Evolutionary conservation across 2,329 filamentous ascomycete genomes (phyloP).

Genomic region (Penicillium sp.): DNA sequence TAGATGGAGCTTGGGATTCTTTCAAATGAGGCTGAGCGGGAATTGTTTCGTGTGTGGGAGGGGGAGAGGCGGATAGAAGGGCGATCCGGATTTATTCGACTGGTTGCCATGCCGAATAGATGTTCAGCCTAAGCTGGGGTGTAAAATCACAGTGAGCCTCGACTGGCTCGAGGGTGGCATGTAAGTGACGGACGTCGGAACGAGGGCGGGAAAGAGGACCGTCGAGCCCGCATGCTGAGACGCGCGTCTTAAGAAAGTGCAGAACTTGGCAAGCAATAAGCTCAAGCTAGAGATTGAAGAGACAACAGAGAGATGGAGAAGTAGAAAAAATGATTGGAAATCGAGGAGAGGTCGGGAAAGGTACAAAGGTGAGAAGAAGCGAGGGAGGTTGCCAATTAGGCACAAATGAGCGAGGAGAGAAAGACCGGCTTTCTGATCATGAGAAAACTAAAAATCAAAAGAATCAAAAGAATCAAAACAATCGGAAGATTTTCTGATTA

Average conservation of each 20-base stretch:
- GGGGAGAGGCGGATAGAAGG: slow-evolving; percentile 30
- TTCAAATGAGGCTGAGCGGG: slow-evolving; percentile 39
- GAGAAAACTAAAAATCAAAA: background rate
- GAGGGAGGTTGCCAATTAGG: slow-evolving; percentile 1
- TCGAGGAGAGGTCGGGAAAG: background rate
- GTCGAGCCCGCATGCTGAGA: slow-evolving; percentile 39
- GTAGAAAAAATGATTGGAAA: background rate
- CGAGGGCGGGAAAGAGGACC: slow-evolving; percentile 27
- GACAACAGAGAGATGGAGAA: background rate
- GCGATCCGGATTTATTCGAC: slow-evolving; percentile 30
- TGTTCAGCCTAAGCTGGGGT: slow-evolving; percentile 13
- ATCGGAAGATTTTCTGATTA: slow-evolving; percentile 11
- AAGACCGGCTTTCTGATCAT: slow-evolving; percentile 12
- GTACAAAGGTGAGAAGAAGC: background rate
- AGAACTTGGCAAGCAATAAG: slow-evolving; percentile 4
- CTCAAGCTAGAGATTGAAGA: background rate
- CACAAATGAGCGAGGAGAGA: slow-evolving; percentile 7
- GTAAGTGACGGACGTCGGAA: slow-evolving; percentile 30
- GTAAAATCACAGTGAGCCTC: slow-evolving; percentile 20
- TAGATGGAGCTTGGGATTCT: slow-evolving; percentile 37
- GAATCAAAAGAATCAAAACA: background rate
- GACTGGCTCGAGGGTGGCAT: slow-evolving; percentile 18
- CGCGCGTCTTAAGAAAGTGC: slow-evolving; percentile 23
- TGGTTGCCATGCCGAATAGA: slow-evolving; percentile 32
- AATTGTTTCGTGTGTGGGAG: slow-evolving; percentile 28